Percentiles rank a stretch among this genome's conserved stretches.
Conservation (phyloP, 352 stramenopile genomes). For the Phytophthora pinifolia region DNA sequence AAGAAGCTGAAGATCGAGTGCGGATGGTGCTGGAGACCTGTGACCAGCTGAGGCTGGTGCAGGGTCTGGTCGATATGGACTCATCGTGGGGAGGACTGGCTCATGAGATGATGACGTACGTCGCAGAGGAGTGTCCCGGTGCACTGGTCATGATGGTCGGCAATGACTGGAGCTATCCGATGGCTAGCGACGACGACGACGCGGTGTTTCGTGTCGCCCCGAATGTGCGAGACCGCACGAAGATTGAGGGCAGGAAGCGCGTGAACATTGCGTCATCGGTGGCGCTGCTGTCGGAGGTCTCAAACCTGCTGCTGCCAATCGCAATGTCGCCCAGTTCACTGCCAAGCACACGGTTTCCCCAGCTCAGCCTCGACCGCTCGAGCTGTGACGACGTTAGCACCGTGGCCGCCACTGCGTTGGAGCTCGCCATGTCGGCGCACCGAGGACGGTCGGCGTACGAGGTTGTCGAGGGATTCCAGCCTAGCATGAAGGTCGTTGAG, state of each 20-base stretch:
- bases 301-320: constrained; percentile 55
- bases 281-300: constrained; percentile 58
- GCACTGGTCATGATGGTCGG: constrained; percentile 52
- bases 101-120: constrained; percentile 68
- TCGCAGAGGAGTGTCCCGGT: constrained; percentile 69
- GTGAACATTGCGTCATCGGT: constrained; percentile 72
- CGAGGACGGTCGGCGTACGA: constrained; percentile 34
- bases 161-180: constrained; percentile 78
- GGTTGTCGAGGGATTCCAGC: constrained; percentile 46
- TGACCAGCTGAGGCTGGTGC: constrained; percentile 63
- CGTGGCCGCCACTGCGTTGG: constrained; percentile 54
- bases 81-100: constrained; percentile 78
- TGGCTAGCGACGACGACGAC: constrained; percentile 44
- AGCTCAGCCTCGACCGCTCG: constrained; percentile 30
- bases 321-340: constrained; percentile 42
- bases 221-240: constrained; percentile 51
- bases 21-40: constrained; percentile 63
- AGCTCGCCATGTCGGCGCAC: constrained; percentile 49
- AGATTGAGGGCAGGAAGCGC: constrained; percentile 53
- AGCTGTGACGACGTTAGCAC: constrained; percentile 31
- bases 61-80: constrained; percentile 80
- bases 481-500: constrained; percentile 61
- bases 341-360: constrained; percentile 25
- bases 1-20: constrained; percentile 61
- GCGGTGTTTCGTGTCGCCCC: constrained; percentile 41